Conservation (phyloP, 179 eudicot genomes). For the Actinidia arguta region DNA sequence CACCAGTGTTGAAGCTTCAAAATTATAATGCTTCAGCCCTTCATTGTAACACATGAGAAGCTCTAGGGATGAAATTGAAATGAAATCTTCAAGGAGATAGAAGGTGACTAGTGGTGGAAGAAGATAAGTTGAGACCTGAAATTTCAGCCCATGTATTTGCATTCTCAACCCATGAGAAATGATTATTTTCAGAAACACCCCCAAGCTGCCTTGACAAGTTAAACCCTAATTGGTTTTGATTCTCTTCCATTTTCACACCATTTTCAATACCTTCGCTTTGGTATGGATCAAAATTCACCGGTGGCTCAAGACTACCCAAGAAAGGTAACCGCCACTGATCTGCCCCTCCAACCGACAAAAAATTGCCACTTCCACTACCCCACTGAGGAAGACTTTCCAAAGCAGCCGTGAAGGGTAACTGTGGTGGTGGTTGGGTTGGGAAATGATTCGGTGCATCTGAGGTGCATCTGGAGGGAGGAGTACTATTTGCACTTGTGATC, state of each 20-base stretch:
- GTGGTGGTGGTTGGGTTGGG: conserved; percentile 21
- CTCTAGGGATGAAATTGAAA: too few species aligned
- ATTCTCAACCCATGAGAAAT: conserved; percentile 35
- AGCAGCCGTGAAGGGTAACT: conserved; percentile 27
- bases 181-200: conserved; percentile 29
- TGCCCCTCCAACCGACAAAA: conserved; percentile 9
- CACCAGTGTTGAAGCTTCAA: neutral
- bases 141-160: conserved; percentile 54
- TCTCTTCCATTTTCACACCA: conserved; percentile 40
- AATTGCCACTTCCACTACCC: conserved; percentile 16
- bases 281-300: conserved; percentile 12
- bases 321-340: conserved; percentile 40
- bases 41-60: too few species aligned
- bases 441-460: conserved; percentile 11
- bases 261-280: neutral
- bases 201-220: conserved; percentile 29
- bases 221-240: neutral
- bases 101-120: conserved; percentile 24
- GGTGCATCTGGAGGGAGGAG: conserved; percentile 19
- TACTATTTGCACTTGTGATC: conserved; percentile 15
- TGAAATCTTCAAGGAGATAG: neutral
- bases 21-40: too few species aligned
- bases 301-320: conserved; percentile 29
- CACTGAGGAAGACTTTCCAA: conserved; percentile 24
- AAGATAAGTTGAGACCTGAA: conserved; percentile 52